Base-by-base conservation (phyloP, 495 filamentous ascomycete genomes). In the Penicillium dipodomyicola region DNA sequence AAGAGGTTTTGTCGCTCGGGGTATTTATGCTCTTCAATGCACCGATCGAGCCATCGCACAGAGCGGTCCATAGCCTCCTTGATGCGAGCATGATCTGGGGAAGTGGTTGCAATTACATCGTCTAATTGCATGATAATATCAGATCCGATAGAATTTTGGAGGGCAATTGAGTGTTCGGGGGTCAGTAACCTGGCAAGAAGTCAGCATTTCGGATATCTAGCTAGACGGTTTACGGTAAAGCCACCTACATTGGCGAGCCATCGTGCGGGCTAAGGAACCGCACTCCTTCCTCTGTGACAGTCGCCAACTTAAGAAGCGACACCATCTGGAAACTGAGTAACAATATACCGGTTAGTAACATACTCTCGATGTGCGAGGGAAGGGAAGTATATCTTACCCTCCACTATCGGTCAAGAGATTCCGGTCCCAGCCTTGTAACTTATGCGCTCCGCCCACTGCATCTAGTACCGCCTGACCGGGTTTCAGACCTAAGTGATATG, bases 61-160 rank as follows among this genome's bases (percentile, higher is more conserved):
- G 91, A 96, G 40, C 94, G 87, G 62, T 92, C 81, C 92, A 96
- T 97, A 12, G 94, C 94, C 72, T 96, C 91, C 58, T 86, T 81
- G 82, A 99, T 97, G 50, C 95, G 84, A 20, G 72, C 80, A 41
- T 82, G 76, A 71, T 97, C 93, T 4, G 93, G 92, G 0, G 92
- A 96, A 0, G 94, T 97, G 10, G 95, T 96, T 20, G 88, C 92
- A 49, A 97, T 87, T 37, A 99, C 95, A 67, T 99, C 94, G 74
- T 99, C 94, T 8, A 99, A 82, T 72, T 97, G 95, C 95, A 99
- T 97, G 30, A 97, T 96, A 64, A 99, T 97, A 76, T 99, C 94
- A 50, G 90, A 94, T 64, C 94, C 95, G 64, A 99, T 97, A 30
- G 88, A 90, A 70, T 97, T 97, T 67, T 99, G 94, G 17, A 99